Conservation (phyloP, 441 rosid genomes). For the Populus tomentosa region DNA sequence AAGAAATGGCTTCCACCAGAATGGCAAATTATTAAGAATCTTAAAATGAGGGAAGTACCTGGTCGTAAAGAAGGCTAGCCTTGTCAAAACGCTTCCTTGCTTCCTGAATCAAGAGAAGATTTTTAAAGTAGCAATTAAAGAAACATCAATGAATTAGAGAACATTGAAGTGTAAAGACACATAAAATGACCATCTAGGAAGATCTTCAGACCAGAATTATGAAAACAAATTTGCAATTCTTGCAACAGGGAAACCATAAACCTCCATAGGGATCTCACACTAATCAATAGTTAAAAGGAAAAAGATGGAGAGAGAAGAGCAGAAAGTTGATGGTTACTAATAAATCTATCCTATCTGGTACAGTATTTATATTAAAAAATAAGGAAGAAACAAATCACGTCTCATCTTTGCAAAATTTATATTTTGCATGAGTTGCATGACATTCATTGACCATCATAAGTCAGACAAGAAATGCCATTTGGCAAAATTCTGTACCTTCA, state of each 20-base stretch:
- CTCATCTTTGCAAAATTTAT: not conserved
- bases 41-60: slow-evolving; percentile 41
- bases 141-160: not conserved
- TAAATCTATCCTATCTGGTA: not conserved
- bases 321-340: not conserved
- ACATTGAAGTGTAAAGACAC: not conserved
- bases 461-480: slow-evolving; percentile 14
- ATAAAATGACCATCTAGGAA: not conserved
- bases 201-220: not conserved
- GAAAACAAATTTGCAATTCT: not conserved
- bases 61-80: slow-evolving; percentile 93
- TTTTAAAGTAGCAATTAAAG: slow-evolving; percentile 20
- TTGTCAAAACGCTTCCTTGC: slow-evolving; percentile 97
- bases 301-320: not conserved
- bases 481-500: slow-evolving; percentile 59
- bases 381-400: not conserved
- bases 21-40: slow-evolving; percentile 4
- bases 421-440: not conserved
- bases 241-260: not conserved
- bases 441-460: not conserved
- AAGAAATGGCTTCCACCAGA: slow-evolving; percentile 8
- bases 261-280: not conserved
- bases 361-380: not conserved
- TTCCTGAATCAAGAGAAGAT: slow-evolving; percentile 63
- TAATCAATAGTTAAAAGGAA: not conserved